Percentiles rank a stretch among this genome's conserved stretches.
Conservation (phyloP, 495 filamentous ascomycete genomes). For the Hypoxylon perforatum region DNA sequence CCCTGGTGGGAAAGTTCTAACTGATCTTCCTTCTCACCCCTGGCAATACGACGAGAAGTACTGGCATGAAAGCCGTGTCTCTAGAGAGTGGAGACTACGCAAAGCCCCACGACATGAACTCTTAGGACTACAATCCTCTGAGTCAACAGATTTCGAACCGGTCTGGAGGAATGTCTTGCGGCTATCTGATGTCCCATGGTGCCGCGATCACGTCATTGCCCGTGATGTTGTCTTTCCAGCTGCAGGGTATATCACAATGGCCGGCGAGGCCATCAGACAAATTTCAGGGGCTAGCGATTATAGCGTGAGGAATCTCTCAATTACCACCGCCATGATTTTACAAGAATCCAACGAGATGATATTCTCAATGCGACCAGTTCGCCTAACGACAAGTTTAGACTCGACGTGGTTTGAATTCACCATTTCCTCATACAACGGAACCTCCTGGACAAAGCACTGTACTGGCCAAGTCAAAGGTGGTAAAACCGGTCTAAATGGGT, state of each 20-base stretch:
- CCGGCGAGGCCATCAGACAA: constrained; percentile 51
- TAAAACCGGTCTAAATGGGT: neutral
- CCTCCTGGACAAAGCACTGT: constrained; percentile 54
- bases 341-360: constrained; percentile 21
- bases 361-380: neutral
- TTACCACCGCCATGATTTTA: constrained; percentile 49
- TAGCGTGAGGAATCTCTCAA: constrained; percentile 42
- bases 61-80: constrained; percentile 60
- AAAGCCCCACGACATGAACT: constrained; percentile 58
- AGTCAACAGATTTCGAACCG: constrained; percentile 55
- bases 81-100: constrained; percentile 55
- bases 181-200: constrained; percentile 58
- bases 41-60: constrained; percentile 56
- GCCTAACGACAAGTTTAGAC: constrained; percentile 47
- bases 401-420: constrained; percentile 56
- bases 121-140: constrained; percentile 55
- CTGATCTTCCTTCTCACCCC: constrained; percentile 58
- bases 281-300: constrained; percentile 8
- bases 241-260: constrained; percentile 60
- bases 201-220: constrained; percentile 58
- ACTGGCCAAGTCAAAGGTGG: constrained; percentile 44
- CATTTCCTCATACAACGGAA: constrained; percentile 55
- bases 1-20: constrained; percentile 40
- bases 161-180: constrained; percentile 62
- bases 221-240: constrained; percentile 57